A percentile compares a stretch with the other conserved stretches of the same genome.
Conservation (phyloP, 257 asterid genomes). For the Eucommia ulmoides region DNA sequence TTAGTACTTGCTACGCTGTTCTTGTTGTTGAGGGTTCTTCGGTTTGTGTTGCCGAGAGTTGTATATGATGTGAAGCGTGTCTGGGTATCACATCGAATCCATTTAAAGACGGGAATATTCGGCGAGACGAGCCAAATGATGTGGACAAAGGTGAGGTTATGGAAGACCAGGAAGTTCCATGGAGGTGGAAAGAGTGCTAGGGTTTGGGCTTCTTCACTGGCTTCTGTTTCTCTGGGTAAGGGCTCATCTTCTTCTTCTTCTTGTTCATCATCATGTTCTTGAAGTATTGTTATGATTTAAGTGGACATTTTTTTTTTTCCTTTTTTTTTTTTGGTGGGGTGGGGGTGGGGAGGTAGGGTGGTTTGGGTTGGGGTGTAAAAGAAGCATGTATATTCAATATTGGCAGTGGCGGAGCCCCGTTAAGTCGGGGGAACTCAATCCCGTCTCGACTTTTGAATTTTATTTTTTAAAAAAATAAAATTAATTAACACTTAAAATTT, state of each 20-base stretch:
- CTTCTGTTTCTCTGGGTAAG: conserved; percentile 60
- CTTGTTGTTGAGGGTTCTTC: conserved; percentile 29
- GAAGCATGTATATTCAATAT: background rate
- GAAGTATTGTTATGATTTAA: too few species aligned
- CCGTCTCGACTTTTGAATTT: too few species aligned
- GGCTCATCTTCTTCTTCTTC: conserved; percentile 37
- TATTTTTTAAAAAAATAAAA: too few species aligned
- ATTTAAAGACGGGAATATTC: conserved; percentile 37
- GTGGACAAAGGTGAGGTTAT: conserved; percentile 45
- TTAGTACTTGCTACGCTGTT: conserved; percentile 18
- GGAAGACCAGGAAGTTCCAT: conserved; percentile 52
- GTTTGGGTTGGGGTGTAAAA: background rate
- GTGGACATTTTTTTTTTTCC: conserved; percentile 17
- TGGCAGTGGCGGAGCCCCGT: background rate
- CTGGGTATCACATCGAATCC: conserved; percentile 52
- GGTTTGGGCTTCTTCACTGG: conserved; percentile 79
- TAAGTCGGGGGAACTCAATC: background rate
- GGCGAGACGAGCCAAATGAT: conserved; percentile 55
- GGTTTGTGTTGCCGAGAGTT: conserved; percentile 32
- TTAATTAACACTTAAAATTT: too few species aligned
- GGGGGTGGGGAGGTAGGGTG: background rate
- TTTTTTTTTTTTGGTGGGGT: background rate
- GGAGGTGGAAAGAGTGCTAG: conserved; percentile 58
- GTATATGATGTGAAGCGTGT: conserved; percentile 23
- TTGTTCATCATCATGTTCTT: too few species aligned